A percentile compares a stretch with the other conserved stretches of the same genome.
Conservation (phyloP, 129 eudicot genomes). For the Rutidosis leptorrhynchoides region DNA sequence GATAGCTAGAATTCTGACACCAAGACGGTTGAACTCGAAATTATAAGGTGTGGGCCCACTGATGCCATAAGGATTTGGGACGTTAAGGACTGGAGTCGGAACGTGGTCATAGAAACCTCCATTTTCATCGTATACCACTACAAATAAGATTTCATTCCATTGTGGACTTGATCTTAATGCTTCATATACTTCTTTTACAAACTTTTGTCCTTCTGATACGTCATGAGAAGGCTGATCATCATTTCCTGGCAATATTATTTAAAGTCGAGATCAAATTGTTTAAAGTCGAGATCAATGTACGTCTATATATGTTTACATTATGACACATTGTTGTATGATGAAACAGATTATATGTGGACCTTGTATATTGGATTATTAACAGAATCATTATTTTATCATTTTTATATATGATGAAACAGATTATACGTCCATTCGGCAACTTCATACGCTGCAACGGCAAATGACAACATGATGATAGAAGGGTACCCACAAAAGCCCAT, state of each 20-base stretch:
- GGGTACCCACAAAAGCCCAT: conserved; percentile 92
- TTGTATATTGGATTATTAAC: no score
- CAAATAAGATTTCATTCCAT: conserved; percentile 75
- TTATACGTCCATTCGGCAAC: conserved; percentile 84
- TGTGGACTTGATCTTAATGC: conserved; percentile 90
- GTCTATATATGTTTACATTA: no score
- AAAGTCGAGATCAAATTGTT: no score
- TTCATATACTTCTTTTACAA: conserved; percentile 77
- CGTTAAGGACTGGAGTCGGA: conserved; percentile 58
- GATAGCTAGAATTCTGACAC: conserved; percentile 75
- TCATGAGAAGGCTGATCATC: conserved; percentile 98
- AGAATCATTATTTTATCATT: not conserved
- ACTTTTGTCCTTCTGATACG: conserved; percentile 68
- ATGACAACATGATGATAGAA: conserved; percentile 53
- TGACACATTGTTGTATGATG: no score
- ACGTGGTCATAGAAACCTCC: conserved; percentile 98
- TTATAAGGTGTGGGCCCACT: conserved; percentile 69
- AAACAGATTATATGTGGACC: no score
- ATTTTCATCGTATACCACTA: conserved; percentile 80
- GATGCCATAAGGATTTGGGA: conserved; percentile 75
- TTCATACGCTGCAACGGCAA: conserved; percentile 59
- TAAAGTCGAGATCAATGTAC: conserved; percentile 53
- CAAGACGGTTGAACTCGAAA: conserved; percentile 75
- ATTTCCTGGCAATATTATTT: conserved; percentile 57
- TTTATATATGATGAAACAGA: conserved; percentile 10